Conservation (phyloP, 2,329 filamentous ascomycete genomes). For the Pseudopithomyces maydicus region DNA sequence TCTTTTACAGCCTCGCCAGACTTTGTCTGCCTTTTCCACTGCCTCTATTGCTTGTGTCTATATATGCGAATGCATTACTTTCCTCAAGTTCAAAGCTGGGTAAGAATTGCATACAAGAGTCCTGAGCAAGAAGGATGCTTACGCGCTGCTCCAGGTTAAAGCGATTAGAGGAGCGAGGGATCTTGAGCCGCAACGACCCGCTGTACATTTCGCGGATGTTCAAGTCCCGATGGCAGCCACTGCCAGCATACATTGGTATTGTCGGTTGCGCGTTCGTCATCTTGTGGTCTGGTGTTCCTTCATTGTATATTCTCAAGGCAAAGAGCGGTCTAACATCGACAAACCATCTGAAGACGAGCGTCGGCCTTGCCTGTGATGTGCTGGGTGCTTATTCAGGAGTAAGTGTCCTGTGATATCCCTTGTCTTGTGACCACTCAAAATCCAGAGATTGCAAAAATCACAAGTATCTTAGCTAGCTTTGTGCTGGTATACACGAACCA, state of each 20-base stretch:
- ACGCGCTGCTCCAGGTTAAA: slow-evolving; percentile 12
- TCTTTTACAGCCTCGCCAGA: slow-evolving; percentile 25
- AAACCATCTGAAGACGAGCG: slow-evolving; percentile 13
- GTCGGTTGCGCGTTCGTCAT: slow-evolving; percentile 27
- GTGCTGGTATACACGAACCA: not conserved
- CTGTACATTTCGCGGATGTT: slow-evolving; percentile 32
- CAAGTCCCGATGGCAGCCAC: slow-evolving; percentile 39
- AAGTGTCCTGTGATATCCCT: slow-evolving; percentile 1
- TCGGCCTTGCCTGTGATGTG: slow-evolving; percentile 28
- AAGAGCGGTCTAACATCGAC: slow-evolving; percentile 16
- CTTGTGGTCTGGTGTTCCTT: slow-evolving; percentile 31
- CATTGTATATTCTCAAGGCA: slow-evolving; percentile 28
- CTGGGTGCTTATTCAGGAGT: slow-evolving; percentile 33
- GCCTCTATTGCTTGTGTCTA: slow-evolving; percentile 33
- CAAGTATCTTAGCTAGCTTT: no score
- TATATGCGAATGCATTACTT: slow-evolving; percentile 32
- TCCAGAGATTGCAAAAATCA: no score
- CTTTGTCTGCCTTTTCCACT: slow-evolving; percentile 33
- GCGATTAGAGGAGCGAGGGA: slow-evolving; percentile 16
- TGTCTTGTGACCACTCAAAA: no score
- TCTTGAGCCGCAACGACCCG: slow-evolving; percentile 27
- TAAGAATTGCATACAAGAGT: slow-evolving; percentile 1
- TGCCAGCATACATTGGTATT: slow-evolving; percentile 37
- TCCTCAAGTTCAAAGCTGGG: slow-evolving; percentile 37
- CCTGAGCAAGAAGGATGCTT: not conserved